Conservation (phyloP, 352 stramenopile species). For the Hyphochytrium catenoides region DNA sequence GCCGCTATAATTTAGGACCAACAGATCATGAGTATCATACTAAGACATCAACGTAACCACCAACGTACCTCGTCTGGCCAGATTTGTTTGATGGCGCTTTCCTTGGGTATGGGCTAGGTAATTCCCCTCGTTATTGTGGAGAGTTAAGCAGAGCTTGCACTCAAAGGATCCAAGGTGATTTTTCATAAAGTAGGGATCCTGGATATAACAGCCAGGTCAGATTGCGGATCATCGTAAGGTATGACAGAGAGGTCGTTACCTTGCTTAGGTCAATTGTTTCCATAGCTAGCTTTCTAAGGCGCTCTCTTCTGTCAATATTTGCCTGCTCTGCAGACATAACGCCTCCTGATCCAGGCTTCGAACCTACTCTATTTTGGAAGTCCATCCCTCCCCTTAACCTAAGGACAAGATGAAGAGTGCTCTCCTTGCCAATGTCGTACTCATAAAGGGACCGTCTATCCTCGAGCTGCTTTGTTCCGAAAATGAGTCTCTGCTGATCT, state of each 20-base stretch:
- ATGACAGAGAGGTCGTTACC: slow-evolving; percentile 4
- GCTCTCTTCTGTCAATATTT: slow-evolving; percentile 82
- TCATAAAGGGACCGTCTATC: slow-evolving; percentile 1
- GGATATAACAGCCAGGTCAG: not conserved
- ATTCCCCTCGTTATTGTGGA: slow-evolving; percentile 97
- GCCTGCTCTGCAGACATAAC: slow-evolving; percentile 42
- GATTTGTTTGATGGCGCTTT: slow-evolving; percentile 93
- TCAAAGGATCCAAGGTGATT: slow-evolving; percentile 98
- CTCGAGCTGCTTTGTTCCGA: slow-evolving; percentile 1
- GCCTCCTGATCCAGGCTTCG: slow-evolving; percentile 42
- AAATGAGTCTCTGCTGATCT: not conserved
- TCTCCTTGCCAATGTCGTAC: slow-evolving; percentile 1
- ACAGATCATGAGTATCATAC: slow-evolving; percentile 14
- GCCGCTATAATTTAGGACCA: slow-evolving; percentile 19
- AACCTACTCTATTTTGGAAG: slow-evolving; percentile 57
- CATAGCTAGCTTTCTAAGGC: slow-evolving; percentile 86
- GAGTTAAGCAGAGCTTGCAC: slow-evolving; percentile 95
- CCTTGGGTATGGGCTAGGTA: slow-evolving; percentile 98
- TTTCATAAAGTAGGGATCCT: slow-evolving; percentile 96
- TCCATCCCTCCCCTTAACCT: slow-evolving; percentile 21
- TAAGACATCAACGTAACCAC: slow-evolving; percentile 7
- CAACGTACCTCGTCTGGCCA: slow-evolving; percentile 49
- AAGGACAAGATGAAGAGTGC: not conserved
- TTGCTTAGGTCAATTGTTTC: slow-evolving; percentile 97
- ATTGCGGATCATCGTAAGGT: not conserved